Evolutionary conservation across 148 eudicot species (phyloP), one percentile per base, ranked within the genome.

Genomic region (Spergularia bocconei): DNA sequence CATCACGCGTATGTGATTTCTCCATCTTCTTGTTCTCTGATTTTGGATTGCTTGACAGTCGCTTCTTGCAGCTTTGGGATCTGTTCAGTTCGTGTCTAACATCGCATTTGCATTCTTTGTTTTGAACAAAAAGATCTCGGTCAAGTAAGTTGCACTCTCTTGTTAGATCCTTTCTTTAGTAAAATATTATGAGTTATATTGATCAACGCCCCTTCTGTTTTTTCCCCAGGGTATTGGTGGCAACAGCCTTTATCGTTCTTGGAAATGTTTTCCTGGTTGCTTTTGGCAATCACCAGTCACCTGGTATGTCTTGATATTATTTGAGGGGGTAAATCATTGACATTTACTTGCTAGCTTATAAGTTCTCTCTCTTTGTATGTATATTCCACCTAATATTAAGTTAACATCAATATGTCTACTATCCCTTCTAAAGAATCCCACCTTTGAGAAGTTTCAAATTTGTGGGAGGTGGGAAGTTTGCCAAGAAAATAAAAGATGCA

Each of bases 201-300:
- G 39, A 77, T 54, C 50, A 52, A 14, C n/a, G n/a, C 11, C 13
- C 17, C 20, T 13, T 47, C 57, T 56, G 54, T 73, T 68, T 51
- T 77, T 82, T 78, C 63, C 76, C 67, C 84, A 94, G 98, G 80
- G 96, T 94, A 78, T 63, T 90, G 82, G 89, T 85, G 68, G 98
- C 97, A 59, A 94, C 98, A 68, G 74, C 90, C 61, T 91, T 94
- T 79, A 90, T 94, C 69, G 97, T 94, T 73, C 91, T 94, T 70
- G 97, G 98, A 76, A 94, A 94, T 79, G 86, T 89, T 69, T 92
- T 94, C 83, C 97, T 94, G 72, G 98, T 94, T 74, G 91, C 96
- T 75, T 94, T 94, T 65, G 98, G 98, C 67, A 94, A 94, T 84
- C 98, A 94, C 82, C 98, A 94, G 75, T 94, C 98, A 71, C 96